Evolutionary conservation across 2,329 filamentous ascomycete species (phyloP), one percentile per base, ranked within the genome.

Genomic region (Samsoniella hepiali): DNA sequence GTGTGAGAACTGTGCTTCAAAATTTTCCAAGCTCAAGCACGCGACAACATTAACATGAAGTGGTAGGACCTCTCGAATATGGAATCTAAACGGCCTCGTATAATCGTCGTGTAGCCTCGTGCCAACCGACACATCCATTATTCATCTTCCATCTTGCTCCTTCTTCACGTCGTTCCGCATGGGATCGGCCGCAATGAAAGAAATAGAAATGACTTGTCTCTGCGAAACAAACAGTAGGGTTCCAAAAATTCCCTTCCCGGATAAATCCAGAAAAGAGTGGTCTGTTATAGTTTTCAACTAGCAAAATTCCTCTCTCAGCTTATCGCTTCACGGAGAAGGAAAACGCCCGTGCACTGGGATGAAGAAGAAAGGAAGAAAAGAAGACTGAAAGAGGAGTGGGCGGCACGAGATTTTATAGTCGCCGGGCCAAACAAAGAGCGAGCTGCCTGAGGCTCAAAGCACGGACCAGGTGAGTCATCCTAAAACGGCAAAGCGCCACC

Each of bases 261-360:
- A 80, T 82, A 78, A 84, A 83, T 84, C 82, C 86, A 84, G 83
- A 80, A 77, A 82, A 80, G 79, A 90, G 88, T 81, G 79, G 88
- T 90, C 87, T 79, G 82, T 72, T 83, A 84, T 90, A 91, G 88
- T 90, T 91, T 90, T 90, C 88, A 91, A 91, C 88, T 89, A 90
- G 88, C 88, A 90, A 90, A 90, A 88, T 88, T 90, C 88, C 85
- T 90, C 88, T 90, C 87, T 89, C 87, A 77, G 76, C 76, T 77
- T 84, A 87, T 86, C 84, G 85, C 86, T 85, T 90, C 76, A 78
- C 75, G 75, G 76, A 78, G 75, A 78, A 78, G 75, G 76, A 78
- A 78, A 87, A 88, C 83, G 87, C 88, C 88, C 87, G 78, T 86
- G 86, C 86, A 88, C 84, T 82, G 71, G 79, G 81, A 84, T 84